Evolutionary conservation across 352 stramenopile genomes (phyloP).

Genomic region (Globisporangium nodosum): DNA sequence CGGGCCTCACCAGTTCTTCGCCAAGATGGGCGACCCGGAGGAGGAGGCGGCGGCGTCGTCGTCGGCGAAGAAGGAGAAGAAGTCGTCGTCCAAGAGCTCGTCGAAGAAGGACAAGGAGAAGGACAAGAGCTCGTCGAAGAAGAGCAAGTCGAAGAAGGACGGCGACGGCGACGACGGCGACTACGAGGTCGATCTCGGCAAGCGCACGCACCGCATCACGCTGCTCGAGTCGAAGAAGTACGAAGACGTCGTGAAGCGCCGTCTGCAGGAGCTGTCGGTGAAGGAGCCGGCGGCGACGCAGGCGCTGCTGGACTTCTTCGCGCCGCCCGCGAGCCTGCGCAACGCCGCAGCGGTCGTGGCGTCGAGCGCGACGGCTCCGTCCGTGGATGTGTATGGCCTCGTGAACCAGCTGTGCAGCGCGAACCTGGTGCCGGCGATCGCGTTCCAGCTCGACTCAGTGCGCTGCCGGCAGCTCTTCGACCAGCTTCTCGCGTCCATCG

Average conservation of each 20-base stretch:
- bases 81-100: constrained; percentile 17
- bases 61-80: constrained; percentile 23
- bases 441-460: constrained; percentile 86
- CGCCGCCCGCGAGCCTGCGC: constrained; percentile 53
- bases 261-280: constrained; percentile 83
- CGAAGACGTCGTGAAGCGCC: constrained; percentile 94
- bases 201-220: constrained; percentile 91
- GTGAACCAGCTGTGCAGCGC: constrained; percentile 58
- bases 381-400: constrained; percentile 62
- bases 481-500: constrained; percentile 62
- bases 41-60: constrained; percentile 22
- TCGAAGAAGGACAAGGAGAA: constrained; percentile 50
- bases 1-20: constrained; percentile 94
- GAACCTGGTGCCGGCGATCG: constrained; percentile 75
- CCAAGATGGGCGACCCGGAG: constrained; percentile 16
- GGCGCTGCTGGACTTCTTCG: constrained; percentile 77
- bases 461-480: constrained; percentile 86
- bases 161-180: constrained; percentile 53
- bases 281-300: constrained; percentile 88
- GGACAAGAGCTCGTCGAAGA: constrained; percentile 28
- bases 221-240: constrained; percentile 97
- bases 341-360: constrained; percentile 47
- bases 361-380: constrained; percentile 47
- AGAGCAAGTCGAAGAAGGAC: constrained; percentile 65
- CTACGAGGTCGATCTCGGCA: constrained; percentile 65